Evolutionary conservation across 2,329 filamentous ascomycete species (phyloP).

Genomic region (Penicillium capsulatum): DNA sequence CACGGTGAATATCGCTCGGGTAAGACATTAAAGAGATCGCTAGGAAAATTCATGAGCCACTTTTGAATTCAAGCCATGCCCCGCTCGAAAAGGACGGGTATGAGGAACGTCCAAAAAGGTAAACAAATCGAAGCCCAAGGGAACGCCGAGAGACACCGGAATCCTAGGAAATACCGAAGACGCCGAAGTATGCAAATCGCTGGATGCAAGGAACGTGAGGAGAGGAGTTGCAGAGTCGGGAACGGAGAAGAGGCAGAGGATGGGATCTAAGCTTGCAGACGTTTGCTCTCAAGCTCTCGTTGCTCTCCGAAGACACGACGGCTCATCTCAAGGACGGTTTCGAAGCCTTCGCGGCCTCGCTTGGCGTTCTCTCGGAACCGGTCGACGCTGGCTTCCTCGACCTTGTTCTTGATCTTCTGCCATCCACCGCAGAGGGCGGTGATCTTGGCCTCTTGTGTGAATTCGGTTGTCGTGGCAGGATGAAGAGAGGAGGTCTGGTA

Average conservation of each 20-base stretch:
- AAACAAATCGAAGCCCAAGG: too few relatives aligned
- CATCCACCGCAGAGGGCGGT: slow-evolving; percentile 93
- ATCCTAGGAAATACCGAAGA: slow-evolving; percentile 4
- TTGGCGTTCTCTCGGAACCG: slow-evolving; percentile 87
- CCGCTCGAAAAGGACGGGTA: too few relatives aligned
- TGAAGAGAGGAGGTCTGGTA: slow-evolving; percentile 62
- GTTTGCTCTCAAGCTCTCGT: slow-evolving; percentile 58
- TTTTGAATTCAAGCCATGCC: too few relatives aligned
- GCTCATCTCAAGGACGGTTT: slow-evolving; percentile 90
- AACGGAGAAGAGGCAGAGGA: background rate
- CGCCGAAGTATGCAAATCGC: slow-evolving; percentile 34
- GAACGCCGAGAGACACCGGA: slow-evolving; percentile 7
- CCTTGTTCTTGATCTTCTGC: slow-evolving; percentile 94
- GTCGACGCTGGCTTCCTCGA: slow-evolving; percentile 86
- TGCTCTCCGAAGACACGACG: slow-evolving; percentile 88
- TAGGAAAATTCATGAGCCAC: background rate
- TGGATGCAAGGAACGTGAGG: slow-evolving; percentile 19
- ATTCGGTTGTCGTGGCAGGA: slow-evolving; percentile 63
- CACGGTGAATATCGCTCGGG: slow-evolving; percentile 11
- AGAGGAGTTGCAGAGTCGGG: slow-evolving; percentile 4
- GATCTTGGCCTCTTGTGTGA: slow-evolving; percentile 85
- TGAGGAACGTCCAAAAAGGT: too few relatives aligned
- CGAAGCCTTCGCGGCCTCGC: slow-evolving; percentile 90
- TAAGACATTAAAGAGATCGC: background rate
- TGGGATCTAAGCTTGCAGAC: slow-evolving; percentile 26